phyloP scores from a whole-genome alignment of 805 yeast genomes.

The Metschnikowia borealis region DNA sequence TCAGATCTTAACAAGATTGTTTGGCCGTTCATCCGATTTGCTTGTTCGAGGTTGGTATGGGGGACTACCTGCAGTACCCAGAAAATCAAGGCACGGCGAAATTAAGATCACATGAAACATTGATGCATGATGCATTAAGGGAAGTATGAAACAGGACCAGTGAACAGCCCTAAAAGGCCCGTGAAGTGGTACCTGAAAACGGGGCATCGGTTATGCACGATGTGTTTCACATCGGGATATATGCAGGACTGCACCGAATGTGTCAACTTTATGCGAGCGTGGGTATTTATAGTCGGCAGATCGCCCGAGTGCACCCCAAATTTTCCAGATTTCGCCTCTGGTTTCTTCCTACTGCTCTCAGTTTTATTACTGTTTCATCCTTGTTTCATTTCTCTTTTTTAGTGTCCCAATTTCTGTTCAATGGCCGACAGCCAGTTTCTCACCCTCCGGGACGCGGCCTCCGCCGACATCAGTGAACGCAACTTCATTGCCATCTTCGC shows the following conservation, averaged over 20 bases:
- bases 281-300: neutral
- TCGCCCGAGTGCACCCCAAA: neutral
- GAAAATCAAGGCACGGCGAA: neutral
- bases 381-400: neutral
- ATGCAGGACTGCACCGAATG: neutral
- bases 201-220: neutral
- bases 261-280: neutral
- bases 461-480: slow-evolving; percentile 36
- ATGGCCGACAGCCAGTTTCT: neutral
- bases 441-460: slow-evolving; percentile 4
- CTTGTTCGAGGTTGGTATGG: neutral
- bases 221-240: neutral
- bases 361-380: neutral
- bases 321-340: too few relatives aligned
- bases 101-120: neutral
- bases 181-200: neutral
- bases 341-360: neutral
- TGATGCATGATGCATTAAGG: neutral
- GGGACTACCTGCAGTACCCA: neutral
- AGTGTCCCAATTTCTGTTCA: neutral
- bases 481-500: slow-evolving; percentile 63
- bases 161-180: neutral
- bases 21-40: too few relatives aligned
- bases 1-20: too few relatives aligned
- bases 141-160: too few relatives aligned